Evolutionary conservation across 1,284 basidiomycete species (phyloP).

Genomic region (Ceratobasidium sp.): DNA sequence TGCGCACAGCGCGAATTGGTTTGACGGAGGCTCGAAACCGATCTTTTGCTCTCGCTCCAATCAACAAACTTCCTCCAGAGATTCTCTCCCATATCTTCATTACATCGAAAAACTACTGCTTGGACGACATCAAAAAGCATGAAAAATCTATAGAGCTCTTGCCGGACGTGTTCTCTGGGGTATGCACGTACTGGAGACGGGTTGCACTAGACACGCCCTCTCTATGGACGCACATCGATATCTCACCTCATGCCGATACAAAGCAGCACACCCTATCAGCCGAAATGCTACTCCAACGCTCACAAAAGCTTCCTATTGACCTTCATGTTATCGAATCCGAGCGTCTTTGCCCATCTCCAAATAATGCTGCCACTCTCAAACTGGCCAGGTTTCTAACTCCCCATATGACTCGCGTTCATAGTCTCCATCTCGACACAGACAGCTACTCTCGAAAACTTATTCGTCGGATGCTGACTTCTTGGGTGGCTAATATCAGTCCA

Average conservation of each 20-base stretch:
- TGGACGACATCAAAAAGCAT: too few species aligned
- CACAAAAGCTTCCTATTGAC: background rate
- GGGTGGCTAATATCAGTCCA: background rate
- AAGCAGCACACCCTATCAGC: background rate
- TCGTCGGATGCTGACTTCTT: background rate
- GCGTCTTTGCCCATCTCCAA: too few species aligned
- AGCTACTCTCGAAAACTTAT: too few species aligned
- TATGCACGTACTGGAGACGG: background rate
- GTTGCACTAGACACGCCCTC: background rate
- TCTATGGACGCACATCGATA: background rate
- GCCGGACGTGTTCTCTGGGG: background rate
- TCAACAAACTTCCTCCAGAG: background rate
- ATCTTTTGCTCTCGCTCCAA: background rate
- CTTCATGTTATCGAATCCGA: slow-evolving; percentile 14
- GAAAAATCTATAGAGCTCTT: background rate
- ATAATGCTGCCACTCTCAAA: too few species aligned
- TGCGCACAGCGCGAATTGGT: background rate
- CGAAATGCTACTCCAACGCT: background rate
- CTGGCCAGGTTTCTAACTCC: background rate
- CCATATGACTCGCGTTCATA: background rate
- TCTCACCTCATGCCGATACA: background rate
- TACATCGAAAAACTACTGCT: background rate
- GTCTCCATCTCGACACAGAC: too few species aligned
- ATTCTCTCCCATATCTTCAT: background rate
- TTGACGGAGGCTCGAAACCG: background rate